Evolutionary conservation across 2,329 filamentous ascomycete genomes (phyloP), one percentile per base, ranked within the genome.

Genomic region (Colletotrichum sp.): DNA sequence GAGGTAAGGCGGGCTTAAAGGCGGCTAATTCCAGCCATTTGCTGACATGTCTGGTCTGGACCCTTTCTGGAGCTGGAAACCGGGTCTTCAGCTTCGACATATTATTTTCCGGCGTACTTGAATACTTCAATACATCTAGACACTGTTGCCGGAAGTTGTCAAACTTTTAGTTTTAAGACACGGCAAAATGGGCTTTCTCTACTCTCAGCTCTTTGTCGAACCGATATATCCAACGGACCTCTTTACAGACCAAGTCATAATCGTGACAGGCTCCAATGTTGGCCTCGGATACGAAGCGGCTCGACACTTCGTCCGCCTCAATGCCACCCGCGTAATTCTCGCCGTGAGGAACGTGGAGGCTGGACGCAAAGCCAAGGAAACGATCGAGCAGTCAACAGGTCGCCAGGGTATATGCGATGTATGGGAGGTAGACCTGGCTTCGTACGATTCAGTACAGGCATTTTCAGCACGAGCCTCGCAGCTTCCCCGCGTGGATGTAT

Each of bases 181-280:
- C n/a, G n/a, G 1, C 43, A 52, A 52, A 0, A 13, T 52, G 43
- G 43, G 43, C 13, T 59, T 59, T 21, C 16, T 59, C 5, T 59
- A 16, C 24, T 28, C 55, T 6, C 24, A 59, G 55, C 55, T 59
- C 0, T 59, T 28, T 1, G 24, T 59, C 24, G 12, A 26, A 28
- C 24, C 55, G 1, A 26, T 2, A 28, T 0, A 1, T 18, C 55
- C 24, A 26, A 59, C 24, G 28, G 0, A 0, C 8, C 16, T 21
- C 55, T 18, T 28, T 3, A 18, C 55, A 9, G 24, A 28, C 24
- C 24, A 59, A 0, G 16, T 28, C 21, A 18, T 59, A 1, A 16
- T 28, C 24, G 55, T 59, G 24, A 26, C 24, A 16, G 24, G 24
- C 18, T 16, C 21, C 7, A 59, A 59, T 28, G 24, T 59, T 28